Evolutionary conservation across 257 asterid species (phyloP).

Genomic region (Nicotiana otophora): DNA sequence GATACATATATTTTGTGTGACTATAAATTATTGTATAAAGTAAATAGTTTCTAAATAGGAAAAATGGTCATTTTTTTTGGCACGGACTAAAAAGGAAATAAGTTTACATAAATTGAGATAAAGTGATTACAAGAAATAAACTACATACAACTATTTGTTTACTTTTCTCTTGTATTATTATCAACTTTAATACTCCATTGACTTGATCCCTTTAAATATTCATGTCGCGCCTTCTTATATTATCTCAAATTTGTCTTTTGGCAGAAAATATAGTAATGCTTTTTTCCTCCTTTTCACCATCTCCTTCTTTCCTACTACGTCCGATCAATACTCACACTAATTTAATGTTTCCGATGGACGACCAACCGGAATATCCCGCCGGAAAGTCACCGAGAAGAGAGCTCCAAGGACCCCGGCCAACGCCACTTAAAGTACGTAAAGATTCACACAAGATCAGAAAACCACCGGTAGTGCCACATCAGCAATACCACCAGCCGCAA

Average conservation of each 20-base stretch:
- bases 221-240: background rate
- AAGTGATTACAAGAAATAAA: background rate
- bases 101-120: too few relatives aligned
- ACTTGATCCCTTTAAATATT: constrained; percentile 26
- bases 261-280: constrained; percentile 6
- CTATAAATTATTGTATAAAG: too few relatives aligned
- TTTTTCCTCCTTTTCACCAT: constrained; percentile 17
- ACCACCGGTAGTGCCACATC: constrained; percentile 57
- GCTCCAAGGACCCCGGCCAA: constrained; percentile 88
- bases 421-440: constrained; percentile 67
- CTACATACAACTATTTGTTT: background rate
- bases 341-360: constrained; percentile 42
- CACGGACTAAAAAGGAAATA: too few relatives aligned
- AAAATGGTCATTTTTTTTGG: too few relatives aligned
- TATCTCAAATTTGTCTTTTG: constrained; percentile 8
- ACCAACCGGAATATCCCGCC: constrained; percentile 38
- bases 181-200: constrained; percentile 39
- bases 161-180: constrained; percentile 1
- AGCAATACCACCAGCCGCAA: constrained; percentile 7
- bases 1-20: too few relatives aligned
- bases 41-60: too few relatives aligned
- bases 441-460: constrained; percentile 84
- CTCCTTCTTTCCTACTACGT: background rate
- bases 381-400: constrained; percentile 58
- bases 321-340: background rate